Percentiles rank a stretch among this genome's conserved stretches.
Evolutionary conservation across 2,329 filamentous ascomycete genomes (phyloP).

Genomic region (Calonectria crousiana): DNA sequence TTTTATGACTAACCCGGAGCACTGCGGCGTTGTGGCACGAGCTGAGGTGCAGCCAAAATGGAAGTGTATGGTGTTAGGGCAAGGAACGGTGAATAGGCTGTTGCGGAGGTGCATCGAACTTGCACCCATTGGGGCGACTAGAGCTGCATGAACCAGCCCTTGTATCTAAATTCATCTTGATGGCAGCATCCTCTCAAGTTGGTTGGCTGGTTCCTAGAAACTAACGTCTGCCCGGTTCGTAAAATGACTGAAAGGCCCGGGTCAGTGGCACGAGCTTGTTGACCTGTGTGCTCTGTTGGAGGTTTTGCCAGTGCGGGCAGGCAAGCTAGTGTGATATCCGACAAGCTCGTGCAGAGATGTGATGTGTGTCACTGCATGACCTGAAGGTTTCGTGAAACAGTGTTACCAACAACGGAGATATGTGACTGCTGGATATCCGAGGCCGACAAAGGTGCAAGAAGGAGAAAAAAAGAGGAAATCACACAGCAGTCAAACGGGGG

Average conservation of each 20-base stretch:
- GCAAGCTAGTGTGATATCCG: neutral
- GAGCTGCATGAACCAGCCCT: slow-evolving; percentile 5
- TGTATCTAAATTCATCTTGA: neutral
- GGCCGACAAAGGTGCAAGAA: neutral
- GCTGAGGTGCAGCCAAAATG: neutral
- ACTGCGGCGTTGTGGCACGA: neutral
- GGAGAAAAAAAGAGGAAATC: neutral
- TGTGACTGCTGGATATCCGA: slow-evolving; percentile 1
- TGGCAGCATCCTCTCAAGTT: neutral
- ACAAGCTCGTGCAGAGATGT: neutral
- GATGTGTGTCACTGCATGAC: neutral
- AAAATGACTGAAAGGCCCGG: neutral
- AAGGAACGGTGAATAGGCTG: neutral
- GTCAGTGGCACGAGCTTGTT: neutral
- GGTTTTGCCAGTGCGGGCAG: neutral
- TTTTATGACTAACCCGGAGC: neutral
- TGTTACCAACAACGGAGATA: neutral
- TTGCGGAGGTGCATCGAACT: neutral
- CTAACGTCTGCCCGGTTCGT: neutral
- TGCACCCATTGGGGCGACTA: neutral
- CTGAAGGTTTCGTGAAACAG: neutral
- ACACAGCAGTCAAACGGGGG: neutral
- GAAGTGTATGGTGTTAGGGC: neutral
- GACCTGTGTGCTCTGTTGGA: neutral
- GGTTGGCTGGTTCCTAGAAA: neutral